Evolutionary conservation across 495 filamentous ascomycete species (phyloP).

Genomic region (Aspergillus cavernicola): DNA sequence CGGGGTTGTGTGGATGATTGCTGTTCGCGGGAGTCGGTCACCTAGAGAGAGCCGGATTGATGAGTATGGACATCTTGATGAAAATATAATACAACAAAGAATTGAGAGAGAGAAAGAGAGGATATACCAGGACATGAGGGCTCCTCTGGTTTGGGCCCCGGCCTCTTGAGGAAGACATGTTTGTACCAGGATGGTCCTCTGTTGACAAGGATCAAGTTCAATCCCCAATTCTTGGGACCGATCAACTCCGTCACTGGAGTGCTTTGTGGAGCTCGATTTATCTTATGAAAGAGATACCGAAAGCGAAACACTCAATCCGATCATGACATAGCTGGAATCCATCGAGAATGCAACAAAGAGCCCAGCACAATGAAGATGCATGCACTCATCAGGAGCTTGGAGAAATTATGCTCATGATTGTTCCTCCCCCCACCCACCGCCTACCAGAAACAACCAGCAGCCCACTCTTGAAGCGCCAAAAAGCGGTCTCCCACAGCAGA

Average conservation of each 20-base stretch:
- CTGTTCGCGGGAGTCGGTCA: conserved; percentile 58
- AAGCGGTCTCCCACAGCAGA: conserved; percentile 5
- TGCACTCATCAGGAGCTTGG: background rate
- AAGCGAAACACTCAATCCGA: too few species aligned
- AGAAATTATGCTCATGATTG: background rate
- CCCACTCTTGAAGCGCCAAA: background rate
- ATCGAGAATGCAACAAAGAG: background rate
- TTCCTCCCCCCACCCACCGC: background rate
- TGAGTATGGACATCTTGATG: conserved; percentile 2
- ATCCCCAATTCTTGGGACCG: too few species aligned
- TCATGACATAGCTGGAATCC: background rate
- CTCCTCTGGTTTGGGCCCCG: conserved; percentile 46
- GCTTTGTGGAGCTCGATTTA: background rate
- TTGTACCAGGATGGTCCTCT: background rate
- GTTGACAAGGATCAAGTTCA: background rate
- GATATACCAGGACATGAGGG: conserved; percentile 52
- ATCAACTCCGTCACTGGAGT: too few species aligned
- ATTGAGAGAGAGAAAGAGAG: background rate
- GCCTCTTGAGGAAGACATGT: conserved; percentile 37
- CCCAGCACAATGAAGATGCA: background rate
- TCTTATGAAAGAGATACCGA: background rate
- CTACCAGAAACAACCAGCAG: background rate
- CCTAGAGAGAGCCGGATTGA: conserved; percentile 32
- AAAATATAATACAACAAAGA: too few species aligned
- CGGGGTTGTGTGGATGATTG: conserved; percentile 31